phyloP scores from a whole-genome alignment of 352 stramenopile species.

The Aphanomyces stellatus region DNA sequence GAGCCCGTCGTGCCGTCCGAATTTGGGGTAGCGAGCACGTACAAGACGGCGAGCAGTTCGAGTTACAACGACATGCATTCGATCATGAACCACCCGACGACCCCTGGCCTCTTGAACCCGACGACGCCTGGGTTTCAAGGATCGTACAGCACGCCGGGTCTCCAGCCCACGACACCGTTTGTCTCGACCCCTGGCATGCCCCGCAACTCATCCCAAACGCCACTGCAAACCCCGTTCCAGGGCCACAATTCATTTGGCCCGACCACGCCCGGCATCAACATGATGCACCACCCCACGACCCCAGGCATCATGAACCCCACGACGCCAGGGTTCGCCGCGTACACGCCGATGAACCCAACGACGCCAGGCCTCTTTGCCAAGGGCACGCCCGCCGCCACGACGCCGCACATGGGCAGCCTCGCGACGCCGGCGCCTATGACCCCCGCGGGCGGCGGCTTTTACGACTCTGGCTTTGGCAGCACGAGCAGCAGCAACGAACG shows the following conservation, averaged over 20 bases:
- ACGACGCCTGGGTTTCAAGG: slow-evolving; percentile 72
- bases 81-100: slow-evolving; percentile 45
- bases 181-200: slow-evolving; percentile 16
- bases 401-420: slow-evolving; percentile 4
- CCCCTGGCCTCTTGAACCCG: slow-evolving; percentile 59
- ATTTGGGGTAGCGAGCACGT: slow-evolving; percentile 16
- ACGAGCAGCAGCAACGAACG: slow-evolving; percentile 44
- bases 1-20: slow-evolving; percentile 57
- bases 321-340: slow-evolving; percentile 74
- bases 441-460: slow-evolving; percentile 40
- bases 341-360: slow-evolving; percentile 78
- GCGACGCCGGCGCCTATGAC: slow-evolving; percentile 51
- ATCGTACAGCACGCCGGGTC: slow-evolving; percentile 67
- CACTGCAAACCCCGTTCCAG: slow-evolving; percentile 19
- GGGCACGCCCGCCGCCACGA: slow-evolving; percentile 13
- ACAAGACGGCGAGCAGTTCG: not conserved
- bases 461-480: slow-evolving; percentile 22
- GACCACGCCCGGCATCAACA: slow-evolving; percentile 46
- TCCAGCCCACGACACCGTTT: slow-evolving; percentile 18
- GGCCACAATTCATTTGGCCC: slow-evolving; percentile 25
- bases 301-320: slow-evolving; percentile 79
- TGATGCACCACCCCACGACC: slow-evolving; percentile 53
- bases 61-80: slow-evolving; percentile 19
- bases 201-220: slow-evolving; percentile 9
- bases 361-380: slow-evolving; percentile 73